Conservation (phyloP, 208 protist genomes). For the Angomonas deanei region DNA sequence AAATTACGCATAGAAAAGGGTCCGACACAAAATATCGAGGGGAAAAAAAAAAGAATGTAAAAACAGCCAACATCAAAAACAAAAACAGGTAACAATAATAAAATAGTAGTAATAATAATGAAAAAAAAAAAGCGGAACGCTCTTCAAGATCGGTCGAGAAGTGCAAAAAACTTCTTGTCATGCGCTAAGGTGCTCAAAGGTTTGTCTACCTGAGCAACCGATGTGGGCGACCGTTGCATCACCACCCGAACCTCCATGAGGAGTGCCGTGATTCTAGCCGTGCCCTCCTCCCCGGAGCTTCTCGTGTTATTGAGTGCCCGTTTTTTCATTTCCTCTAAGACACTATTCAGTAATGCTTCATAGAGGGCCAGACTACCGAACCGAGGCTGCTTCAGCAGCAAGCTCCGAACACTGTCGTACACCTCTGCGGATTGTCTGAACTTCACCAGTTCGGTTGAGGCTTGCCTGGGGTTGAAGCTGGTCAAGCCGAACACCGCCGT, state of each 20-base stretch:
- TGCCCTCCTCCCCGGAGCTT: neutral
- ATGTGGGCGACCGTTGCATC: slow-evolving; percentile 6
- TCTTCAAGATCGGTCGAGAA: slow-evolving; percentile 7
- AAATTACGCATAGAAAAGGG: no score
- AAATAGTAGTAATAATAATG: neutral
- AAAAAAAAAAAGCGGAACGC: neutral
- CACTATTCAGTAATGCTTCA: slow-evolving; percentile 14
- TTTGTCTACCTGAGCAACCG: slow-evolving; percentile 5
- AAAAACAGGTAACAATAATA: no score
- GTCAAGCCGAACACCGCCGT: slow-evolving; percentile 19
- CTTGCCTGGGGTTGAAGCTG: slow-evolving; percentile 9
- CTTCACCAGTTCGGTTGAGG: slow-evolving; percentile 3
- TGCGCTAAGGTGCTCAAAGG: slow-evolving; percentile 16
- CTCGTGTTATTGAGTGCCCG: neutral
- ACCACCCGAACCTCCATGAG: slow-evolving; percentile 23
- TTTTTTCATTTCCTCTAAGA: neutral
- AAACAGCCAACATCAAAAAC: no score
- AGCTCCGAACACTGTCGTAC: slow-evolving; percentile 6
- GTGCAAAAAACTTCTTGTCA: slow-evolving; percentile 19
- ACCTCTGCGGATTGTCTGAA: slow-evolving; percentile 8
- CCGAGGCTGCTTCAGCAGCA: slow-evolving; percentile 22
- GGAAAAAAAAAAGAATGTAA: no score
- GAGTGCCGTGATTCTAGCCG: slow-evolving; percentile 19
- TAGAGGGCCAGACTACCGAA: slow-evolving; percentile 25
- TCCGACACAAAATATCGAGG: no score